Percentiles rank a stretch among this genome's conserved stretches.
These are phyloP conservation scores for Apiospora rasikravindrae DNA, from an alignment of 2,329 filamentous ascomycete species.

Conservation along the genomic window DNA sequence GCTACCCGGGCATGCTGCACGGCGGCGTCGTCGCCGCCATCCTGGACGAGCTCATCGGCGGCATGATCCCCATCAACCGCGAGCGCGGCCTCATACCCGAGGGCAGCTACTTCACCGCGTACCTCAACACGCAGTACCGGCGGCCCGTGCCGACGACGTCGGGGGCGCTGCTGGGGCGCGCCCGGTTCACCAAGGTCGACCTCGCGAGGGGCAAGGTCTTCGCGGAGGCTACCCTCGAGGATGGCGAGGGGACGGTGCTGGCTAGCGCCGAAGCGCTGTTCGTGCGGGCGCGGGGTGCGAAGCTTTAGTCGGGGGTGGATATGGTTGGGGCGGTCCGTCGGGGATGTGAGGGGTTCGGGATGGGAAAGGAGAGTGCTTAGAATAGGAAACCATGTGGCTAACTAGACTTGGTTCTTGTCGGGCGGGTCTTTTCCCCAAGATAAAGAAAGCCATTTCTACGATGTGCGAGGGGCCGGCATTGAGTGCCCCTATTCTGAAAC, in stretches of 20 bases:
- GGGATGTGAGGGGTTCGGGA: not conserved
- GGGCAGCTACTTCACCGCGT: conserved; percentile 50
- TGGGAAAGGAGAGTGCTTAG: not conserved
- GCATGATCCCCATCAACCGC: conserved; percentile 51
- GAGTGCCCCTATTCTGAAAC: not conserved
- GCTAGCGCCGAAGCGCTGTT: conserved; percentile 53
- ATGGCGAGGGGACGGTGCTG: conserved; percentile 52
- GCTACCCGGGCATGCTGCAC: conserved; percentile 57
- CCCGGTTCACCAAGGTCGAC: conserved; percentile 50
- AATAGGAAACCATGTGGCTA: not conserved
- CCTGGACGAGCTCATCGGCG: conserved; percentile 64
- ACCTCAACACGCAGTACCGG: conserved; percentile 61
- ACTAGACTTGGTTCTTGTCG: not conserved
- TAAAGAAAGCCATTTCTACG: not conserved
- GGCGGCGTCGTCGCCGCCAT: conserved; percentile 63
- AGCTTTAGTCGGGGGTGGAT: not conserved
- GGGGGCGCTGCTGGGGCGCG: conserved; percentile 50
- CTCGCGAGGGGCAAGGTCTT: conserved; percentile 56
- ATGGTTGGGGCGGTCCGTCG: not conserved
- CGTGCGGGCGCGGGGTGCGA: not conserved
- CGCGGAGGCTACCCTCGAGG: conserved; percentile 53
- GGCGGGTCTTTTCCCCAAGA: not conserved
- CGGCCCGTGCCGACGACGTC: conserved; percentile 56
- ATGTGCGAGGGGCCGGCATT: not conserved
- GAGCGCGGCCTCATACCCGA: conserved; percentile 23